Evolutionary conservation across 768 basidiomycete species (phyloP).

Genomic region (Psilocybe cyanescens): DNA sequence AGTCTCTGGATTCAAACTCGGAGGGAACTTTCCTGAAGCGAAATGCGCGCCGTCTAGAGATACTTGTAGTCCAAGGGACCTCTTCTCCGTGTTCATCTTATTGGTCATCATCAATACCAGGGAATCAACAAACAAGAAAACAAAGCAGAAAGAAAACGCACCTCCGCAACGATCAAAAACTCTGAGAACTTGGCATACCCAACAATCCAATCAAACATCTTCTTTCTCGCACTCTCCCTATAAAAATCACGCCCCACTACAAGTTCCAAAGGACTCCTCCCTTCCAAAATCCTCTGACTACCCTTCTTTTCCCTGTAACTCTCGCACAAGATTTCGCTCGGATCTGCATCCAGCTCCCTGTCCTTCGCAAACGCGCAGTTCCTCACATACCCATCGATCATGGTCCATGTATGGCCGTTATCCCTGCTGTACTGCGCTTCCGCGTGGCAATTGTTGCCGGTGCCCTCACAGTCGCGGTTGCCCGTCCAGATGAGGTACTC

Average conservation of each 20-base stretch:
- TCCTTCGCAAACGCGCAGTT: slow-evolving; percentile 95
- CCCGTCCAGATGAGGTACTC: slow-evolving; percentile 94
- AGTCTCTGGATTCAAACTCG: slow-evolving; percentile 86
- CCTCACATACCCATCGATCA: slow-evolving; percentile 62
- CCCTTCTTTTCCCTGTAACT: slow-evolving; percentile 83
- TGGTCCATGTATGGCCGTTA: slow-evolving; percentile 77
- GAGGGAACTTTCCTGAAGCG: slow-evolving; percentile 88
- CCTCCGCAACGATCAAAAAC: slow-evolving; percentile 94
- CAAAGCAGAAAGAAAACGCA: slow-evolving; percentile 37
- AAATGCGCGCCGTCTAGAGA: slow-evolving; percentile 90
- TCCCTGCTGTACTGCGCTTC: slow-evolving; percentile 82
- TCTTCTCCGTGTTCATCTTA: slow-evolving; percentile 55
- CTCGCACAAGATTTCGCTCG: slow-evolving; percentile 92
- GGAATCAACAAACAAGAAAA: neutral
- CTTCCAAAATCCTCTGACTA: slow-evolving; percentile 62
- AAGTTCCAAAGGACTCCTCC: slow-evolving; percentile 73
- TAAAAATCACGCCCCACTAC: slow-evolving; percentile 81
- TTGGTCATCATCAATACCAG: slow-evolving; percentile 1
- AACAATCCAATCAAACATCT: slow-evolving; percentile 85
- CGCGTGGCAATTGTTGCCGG: slow-evolving; percentile 61
- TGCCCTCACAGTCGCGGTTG: slow-evolving; percentile 60
- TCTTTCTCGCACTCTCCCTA: slow-evolving; percentile 53
- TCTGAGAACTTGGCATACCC: slow-evolving; percentile 98
- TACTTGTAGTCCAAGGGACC: slow-evolving; percentile 82
- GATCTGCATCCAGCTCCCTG: slow-evolving; percentile 75